These are phyloP conservation scores for Paramyrothecium sp. DNA, from an alignment of 2,329 filamentous ascomycete species.

Conservation along the genomic window DNA sequence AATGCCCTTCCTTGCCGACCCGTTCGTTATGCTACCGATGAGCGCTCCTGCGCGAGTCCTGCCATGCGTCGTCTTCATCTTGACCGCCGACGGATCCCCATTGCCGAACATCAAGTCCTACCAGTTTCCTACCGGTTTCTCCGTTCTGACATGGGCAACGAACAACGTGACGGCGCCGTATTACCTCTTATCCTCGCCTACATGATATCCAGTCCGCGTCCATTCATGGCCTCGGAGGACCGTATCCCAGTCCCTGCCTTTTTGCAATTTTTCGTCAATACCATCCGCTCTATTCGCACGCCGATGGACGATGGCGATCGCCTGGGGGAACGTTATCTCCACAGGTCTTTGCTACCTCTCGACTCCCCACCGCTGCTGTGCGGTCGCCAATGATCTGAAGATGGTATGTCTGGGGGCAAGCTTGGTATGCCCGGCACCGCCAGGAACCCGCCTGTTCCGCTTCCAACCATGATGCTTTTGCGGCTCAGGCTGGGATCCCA, in stretches of 20 bases:
- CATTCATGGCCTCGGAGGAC: too few species aligned
- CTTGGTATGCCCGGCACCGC: constrained; percentile 40
- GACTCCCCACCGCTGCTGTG: constrained; percentile 40
- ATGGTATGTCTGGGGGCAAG: constrained; percentile 7
- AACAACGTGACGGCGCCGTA: background rate
- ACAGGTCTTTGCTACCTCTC: constrained; percentile 38
- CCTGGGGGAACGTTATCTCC: constrained; percentile 29
- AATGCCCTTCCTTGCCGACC: too few species aligned
- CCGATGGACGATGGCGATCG: too few species aligned
- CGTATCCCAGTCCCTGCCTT: too few species aligned
- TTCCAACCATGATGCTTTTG: constrained; percentile 53
- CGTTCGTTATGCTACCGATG: too few species aligned
- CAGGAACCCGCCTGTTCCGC: constrained; percentile 51
- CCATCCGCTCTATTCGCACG: too few species aligned
- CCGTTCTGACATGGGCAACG: background rate
- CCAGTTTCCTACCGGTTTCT: background rate
- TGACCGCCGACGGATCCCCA: background rate
- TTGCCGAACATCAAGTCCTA: background rate
- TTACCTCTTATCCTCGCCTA: background rate
- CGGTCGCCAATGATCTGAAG: constrained; percentile 24
- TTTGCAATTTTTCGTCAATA: too few species aligned
- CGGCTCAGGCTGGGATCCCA: constrained; percentile 53
- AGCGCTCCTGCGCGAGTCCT: too few species aligned
- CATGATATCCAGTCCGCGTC: background rate
- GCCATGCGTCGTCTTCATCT: too few species aligned